phyloP scores from a whole-genome alignment of 352 stramenopile genomes.

The Globisporangium cederbergense region DNA sequence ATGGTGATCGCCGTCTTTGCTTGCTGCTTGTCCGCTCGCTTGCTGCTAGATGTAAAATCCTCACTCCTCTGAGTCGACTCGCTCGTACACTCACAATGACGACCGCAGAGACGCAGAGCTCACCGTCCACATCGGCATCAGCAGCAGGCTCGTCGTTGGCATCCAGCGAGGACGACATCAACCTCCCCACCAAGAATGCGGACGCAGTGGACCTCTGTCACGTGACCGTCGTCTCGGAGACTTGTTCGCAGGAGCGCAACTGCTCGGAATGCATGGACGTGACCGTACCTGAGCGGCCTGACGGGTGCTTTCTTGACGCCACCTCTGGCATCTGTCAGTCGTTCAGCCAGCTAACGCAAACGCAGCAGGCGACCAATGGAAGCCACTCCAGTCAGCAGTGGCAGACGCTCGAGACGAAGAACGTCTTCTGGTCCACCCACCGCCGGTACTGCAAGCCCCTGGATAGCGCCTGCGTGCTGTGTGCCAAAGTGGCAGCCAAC shows the following conservation, averaged over 20 bases:
- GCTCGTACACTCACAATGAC: not conserved
- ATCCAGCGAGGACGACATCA: not conserved
- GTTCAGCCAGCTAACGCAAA: constrained; percentile 5
- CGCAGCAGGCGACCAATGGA: not conserved
- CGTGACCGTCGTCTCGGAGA: constrained; percentile 14
- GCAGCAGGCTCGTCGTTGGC: not conserved
- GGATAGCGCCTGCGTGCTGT: constrained; percentile 14
- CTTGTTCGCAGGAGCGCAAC: constrained; percentile 38
- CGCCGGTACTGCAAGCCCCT: constrained; percentile 14
- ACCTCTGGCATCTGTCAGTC: constrained; percentile 10
- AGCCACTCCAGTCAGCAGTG: constrained; percentile 18
- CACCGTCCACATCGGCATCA: not conserved
- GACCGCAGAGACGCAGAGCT: not conserved
- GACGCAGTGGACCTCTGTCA: constrained; percentile 6
- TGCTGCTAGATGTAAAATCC: not conserved
- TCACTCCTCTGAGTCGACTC: not conserved
- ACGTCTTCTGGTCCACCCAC: constrained; percentile 34
- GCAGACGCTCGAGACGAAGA: constrained; percentile 39
- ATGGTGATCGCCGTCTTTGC: not conserved
- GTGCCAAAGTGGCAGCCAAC: constrained; percentile 6
- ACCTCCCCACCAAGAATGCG: not conserved
- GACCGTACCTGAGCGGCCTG: not conserved
- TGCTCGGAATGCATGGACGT: constrained; percentile 67
- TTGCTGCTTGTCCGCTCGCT: too few relatives aligned
- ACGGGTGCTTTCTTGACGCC: constrained; percentile 27